Evolutionary conservation across 202 grass and related monocot genomes (phyloP), one percentile per base, ranked within the genome.

Genomic region (Dendrocalamus latiflorus): DNA sequence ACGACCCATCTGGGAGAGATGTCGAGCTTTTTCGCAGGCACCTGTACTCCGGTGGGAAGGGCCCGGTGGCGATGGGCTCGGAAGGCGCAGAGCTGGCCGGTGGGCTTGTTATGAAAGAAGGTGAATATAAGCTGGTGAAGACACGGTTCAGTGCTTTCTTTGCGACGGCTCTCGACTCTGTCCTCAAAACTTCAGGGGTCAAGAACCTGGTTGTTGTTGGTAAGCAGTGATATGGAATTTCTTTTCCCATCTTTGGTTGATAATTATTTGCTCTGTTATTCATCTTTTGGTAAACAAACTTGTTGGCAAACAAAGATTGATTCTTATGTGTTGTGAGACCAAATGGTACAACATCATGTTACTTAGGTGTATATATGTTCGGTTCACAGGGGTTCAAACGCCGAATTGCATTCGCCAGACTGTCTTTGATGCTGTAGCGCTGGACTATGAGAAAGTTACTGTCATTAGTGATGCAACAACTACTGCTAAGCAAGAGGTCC

Each of bases 61-160:
- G 92, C 33, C 95, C 95, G 64, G 86, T 83, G 59, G 88, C 75
- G 11, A 95, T 91, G 78, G 95, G 89, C 70, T 85, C 75, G 14
- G 87, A 88, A 80, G 95, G 95, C 24, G 86, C 95, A 8, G 91
- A 95, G 55, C 70, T 98, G 53, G 90, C 83, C 70, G 89, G 91
- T 44, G 95, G 90, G 54, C 95, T 98, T 74, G 59, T 75, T 33
- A 98, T 98, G 15, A 82, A 75, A 88, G 59, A 98, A 78, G 90
- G 90, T 9, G 95, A 98, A 0, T 98, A 98, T 33, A 98, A 95
- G 70, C 88, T 98, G 41, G 90, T 93, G 36, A 98, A 98, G 83
- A 95, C 92, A 59, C 91, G 95, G 30, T 98, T 98, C 50, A 98
- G 92, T 86, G 95, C 92, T 50, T 98, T 98, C 77, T 93, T 93